Percentiles rank a stretch among this genome's conserved stretches.
phyloP scores from a whole-genome alignment of 1,284 basidiomycete species.

The Rhodotorula mucilaginosa region DNA sequence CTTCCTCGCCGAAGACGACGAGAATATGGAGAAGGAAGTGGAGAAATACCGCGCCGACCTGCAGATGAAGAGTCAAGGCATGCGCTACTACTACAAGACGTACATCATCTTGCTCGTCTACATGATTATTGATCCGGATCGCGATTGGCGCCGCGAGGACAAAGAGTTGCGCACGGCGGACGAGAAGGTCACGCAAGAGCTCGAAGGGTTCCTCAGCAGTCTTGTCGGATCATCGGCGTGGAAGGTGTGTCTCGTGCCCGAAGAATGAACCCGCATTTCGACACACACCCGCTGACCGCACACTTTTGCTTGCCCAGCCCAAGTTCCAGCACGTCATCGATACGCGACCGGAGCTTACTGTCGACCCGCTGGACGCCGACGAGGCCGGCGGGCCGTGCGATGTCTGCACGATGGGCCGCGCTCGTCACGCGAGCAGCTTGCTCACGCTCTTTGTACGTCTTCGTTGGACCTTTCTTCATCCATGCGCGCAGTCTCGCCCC shows the following conservation, averaged over 20 bases:
- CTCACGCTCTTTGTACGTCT: constrained; percentile 9
- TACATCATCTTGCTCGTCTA: constrained; percentile 28
- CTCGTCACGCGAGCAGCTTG: constrained; percentile 5
- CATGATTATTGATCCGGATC: constrained; percentile 22
- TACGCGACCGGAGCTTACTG: constrained; percentile 1
- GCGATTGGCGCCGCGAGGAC: constrained; percentile 25
- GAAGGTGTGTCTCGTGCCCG: constrained; percentile 5
- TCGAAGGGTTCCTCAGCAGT: constrained; percentile 9
- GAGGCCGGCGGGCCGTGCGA: constrained; percentile 10
- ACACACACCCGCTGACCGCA: background rate
- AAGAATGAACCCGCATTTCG: background rate
- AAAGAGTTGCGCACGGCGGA: constrained; percentile 11
- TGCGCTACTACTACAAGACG: constrained; percentile 25
- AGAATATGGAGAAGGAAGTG: constrained; percentile 6
- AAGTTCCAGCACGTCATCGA: constrained; percentile 20
- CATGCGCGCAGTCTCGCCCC: too few species aligned
- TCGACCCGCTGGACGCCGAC: background rate
- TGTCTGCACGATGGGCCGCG: constrained; percentile 20
- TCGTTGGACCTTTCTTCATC: too few species aligned
- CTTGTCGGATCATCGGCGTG: constrained; percentile 14
- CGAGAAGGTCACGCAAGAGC: background rate
- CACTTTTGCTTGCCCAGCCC: background rate
- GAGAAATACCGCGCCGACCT: constrained; percentile 11
- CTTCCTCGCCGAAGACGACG: constrained; percentile 8
- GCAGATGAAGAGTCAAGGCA: constrained; percentile 8